phyloP scores from a whole-genome alignment of 352 stramenopile genomes.

The Globisporangium parvum region DNA sequence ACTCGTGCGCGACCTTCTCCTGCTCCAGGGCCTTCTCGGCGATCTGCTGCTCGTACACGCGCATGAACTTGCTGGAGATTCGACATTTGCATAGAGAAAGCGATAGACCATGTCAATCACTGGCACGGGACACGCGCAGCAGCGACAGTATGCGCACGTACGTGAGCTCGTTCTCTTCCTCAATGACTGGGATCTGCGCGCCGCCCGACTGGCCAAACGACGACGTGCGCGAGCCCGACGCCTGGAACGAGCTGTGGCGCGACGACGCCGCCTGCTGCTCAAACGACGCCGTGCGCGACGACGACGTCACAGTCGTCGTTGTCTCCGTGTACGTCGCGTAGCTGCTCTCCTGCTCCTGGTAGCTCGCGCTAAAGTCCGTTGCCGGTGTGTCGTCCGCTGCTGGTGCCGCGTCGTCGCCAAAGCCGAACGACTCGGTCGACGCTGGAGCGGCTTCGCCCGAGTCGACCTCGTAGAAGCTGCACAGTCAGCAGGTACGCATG shows the following conservation, averaged over 20 bases:
- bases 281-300: conserved; percentile 13
- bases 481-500: no score
- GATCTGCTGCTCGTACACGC: conserved; percentile 62
- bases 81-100: conserved; percentile 5
- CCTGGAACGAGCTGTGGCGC: conserved; percentile 21
- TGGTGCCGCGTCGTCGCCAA: conserved; percentile 7
- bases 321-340: conserved; percentile 13
- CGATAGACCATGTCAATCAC: neutral
- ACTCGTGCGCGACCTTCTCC: conserved; percentile 65
- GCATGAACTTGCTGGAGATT: conserved; percentile 58
- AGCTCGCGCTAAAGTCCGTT: conserved; percentile 19
- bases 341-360: conserved; percentile 17
- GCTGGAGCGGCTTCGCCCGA: conserved; percentile 19
- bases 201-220: conserved; percentile 13
- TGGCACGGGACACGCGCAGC: neutral
- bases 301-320: conserved; percentile 4
- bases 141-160: no score
- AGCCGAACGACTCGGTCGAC: conserved; percentile 9
- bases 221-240: conserved; percentile 10
- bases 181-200: conserved; percentile 31
- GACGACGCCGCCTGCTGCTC: conserved; percentile 16
- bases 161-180: conserved; percentile 74
- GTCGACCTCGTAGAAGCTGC: conserved; percentile 67
- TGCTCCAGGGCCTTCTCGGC: conserved; percentile 60
- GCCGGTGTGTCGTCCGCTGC: conserved; percentile 10